Evolutionary conservation across 495 filamentous ascomycete species (phyloP).

Genomic region (Margaritispora aquatica): DNA sequence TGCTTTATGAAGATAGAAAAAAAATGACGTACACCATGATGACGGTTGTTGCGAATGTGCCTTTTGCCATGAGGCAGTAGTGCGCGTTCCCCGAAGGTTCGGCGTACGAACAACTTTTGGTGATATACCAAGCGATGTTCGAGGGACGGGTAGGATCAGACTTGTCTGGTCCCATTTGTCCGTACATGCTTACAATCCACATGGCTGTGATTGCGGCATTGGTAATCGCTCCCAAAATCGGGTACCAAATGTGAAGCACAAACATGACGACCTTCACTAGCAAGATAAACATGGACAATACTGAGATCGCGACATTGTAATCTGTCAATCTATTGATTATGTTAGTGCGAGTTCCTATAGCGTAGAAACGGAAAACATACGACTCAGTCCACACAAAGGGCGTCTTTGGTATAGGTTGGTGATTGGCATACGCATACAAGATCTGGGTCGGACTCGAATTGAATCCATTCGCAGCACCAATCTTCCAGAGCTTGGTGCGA

Average conservation of each 20-base stretch:
- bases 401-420: conserved; percentile 51
- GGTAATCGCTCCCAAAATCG: conserved; percentile 55
- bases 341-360: background rate
- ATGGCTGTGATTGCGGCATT: conserved; percentile 54
- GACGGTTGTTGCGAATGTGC: conserved; percentile 62
- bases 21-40: conserved; percentile 59
- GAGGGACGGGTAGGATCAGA: conserved; percentile 66
- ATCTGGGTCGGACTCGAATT: conserved; percentile 72
- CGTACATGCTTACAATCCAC: conserved; percentile 60
- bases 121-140: conserved; percentile 75
- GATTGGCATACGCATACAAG: conserved; percentile 73
- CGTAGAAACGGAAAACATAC: conserved; percentile 43
- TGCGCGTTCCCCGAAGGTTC: conserved; percentile 43
- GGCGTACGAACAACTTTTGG: conserved; percentile 66
- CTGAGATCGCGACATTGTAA: conserved; percentile 76
- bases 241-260: conserved; percentile 66
- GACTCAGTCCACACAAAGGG: conserved; percentile 79
- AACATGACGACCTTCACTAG: conserved; percentile 60
- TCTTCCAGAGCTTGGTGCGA: conserved; percentile 72
- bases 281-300: conserved; percentile 65
- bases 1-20: conserved; percentile 9
- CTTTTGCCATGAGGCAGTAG: conserved; percentile 74
- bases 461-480: conserved; percentile 72
- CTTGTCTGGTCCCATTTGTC: conserved; percentile 74
- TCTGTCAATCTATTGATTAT: conserved; percentile 56